These are phyloP conservation scores for Balansia obtecta DNA, from an alignment of 2,329 filamentous ascomycete species.

Conservation along the genomic window DNA sequence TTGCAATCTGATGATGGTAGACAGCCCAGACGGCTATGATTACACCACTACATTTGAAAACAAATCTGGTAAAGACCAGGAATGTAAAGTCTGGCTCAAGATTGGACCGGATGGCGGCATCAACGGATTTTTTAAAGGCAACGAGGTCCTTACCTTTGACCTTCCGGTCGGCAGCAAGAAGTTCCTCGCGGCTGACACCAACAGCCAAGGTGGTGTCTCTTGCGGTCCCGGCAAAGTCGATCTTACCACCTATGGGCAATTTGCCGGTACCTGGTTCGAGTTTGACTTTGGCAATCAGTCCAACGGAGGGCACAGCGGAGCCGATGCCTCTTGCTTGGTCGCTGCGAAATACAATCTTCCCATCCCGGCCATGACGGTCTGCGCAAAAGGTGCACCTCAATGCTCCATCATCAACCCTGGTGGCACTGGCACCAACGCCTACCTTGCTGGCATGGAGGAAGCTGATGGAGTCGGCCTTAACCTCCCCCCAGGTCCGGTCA, in stretches of 20 bases:
- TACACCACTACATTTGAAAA: conserved; percentile 31
- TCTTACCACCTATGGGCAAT: conserved; percentile 27
- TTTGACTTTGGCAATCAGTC: conserved; percentile 32
- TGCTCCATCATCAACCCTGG: conserved; percentile 29
- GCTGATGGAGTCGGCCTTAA: conserved; percentile 29
- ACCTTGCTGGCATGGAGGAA: conserved; percentile 23
- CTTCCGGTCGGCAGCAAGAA: conserved; percentile 25
- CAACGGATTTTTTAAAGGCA: conserved; percentile 36
- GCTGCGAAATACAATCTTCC: conserved; percentile 19
- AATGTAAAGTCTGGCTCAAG: conserved; percentile 40
- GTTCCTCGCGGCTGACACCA: conserved; percentile 30
- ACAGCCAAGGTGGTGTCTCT: conserved; percentile 37
- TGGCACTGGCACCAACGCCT: conserved; percentile 25
- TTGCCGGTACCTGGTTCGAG: conserved; percentile 35
- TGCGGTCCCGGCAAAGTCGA: conserved; percentile 25
- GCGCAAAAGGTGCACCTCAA: conserved; percentile 16
- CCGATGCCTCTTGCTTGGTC: conserved; percentile 37
- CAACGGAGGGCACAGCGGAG: conserved; percentile 38
- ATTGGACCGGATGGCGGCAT: conserved; percentile 31
- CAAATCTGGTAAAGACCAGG: conserved; percentile 20
- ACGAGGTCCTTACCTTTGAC: conserved; percentile 27
- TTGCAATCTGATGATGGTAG: conserved; percentile 39
- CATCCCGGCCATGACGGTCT: conserved; percentile 26
- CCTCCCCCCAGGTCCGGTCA: conserved; percentile 16
- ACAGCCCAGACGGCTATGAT: conserved; percentile 27